These are phyloP conservation scores for Imleria badia DNA, from an alignment of 768 basidiomycete species.

Conservation along the genomic window DNA sequence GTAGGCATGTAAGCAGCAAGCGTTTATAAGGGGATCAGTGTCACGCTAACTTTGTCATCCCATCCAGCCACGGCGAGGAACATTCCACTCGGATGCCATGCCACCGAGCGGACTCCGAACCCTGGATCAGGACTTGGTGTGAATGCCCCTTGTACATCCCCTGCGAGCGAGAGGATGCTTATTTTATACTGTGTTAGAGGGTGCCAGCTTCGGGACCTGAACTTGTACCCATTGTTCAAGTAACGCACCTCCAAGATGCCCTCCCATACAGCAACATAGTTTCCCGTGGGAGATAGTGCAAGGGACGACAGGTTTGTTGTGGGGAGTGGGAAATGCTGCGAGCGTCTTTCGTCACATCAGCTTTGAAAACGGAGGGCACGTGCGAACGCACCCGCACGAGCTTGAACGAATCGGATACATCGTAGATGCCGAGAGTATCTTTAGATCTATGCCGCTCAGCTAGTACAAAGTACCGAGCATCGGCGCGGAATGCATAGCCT, in stretches of 20 bases:
- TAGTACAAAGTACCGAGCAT: constrained; percentile 81
- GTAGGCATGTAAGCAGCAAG: constrained; percentile 2
- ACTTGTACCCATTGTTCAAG: not conserved
- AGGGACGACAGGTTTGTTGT: constrained; percentile 72
- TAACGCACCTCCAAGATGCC: constrained; percentile 72
- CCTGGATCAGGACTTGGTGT: constrained; percentile 75
- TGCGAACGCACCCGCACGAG: constrained; percentile 56
- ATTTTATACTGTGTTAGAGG: constrained; percentile 65
- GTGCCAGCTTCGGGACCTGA: not conserved
- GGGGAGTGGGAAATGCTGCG: constrained; percentile 80
- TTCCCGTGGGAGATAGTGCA: constrained; percentile 73
- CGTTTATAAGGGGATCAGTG: not conserved
- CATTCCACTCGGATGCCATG: constrained; percentile 86
- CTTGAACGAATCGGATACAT: constrained; percentile 65
- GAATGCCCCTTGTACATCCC: constrained; percentile 64
- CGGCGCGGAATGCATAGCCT: constrained; percentile 79
- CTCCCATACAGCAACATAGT: constrained; percentile 80
- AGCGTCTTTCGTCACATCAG: constrained; percentile 19
- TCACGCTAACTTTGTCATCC: constrained; percentile 72
- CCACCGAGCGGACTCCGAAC: constrained; percentile 73
- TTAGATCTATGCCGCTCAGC: constrained; percentile 90
- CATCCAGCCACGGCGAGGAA: constrained; percentile 84
- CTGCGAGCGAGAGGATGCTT: constrained; percentile 64
- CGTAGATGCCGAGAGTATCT: constrained; percentile 85
- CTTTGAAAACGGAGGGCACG: constrained; percentile 6